Base-by-base conservation (phyloP, 78 protist species). In the Anaeramoeba ignava region DNA sequence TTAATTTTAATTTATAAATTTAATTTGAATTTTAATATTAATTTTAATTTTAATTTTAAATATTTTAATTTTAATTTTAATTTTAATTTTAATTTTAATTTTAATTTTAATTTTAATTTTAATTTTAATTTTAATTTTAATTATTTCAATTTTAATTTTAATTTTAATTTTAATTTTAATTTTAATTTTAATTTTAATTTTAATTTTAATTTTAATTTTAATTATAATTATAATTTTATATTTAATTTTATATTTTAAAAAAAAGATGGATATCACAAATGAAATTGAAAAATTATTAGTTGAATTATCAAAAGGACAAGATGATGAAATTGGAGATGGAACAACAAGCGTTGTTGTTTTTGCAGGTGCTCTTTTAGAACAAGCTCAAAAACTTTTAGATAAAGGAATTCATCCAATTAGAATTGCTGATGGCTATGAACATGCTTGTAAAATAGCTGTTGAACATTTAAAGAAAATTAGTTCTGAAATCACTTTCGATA, bases 301-400 rank as follows among this genome's bases (percentile, higher is more conserved):
- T 33, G 97, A 98, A 89, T 93, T 98, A 36, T 95, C 98, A n/a
- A 84, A 91, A 83, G 92, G 97, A 12, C 99, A 97, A 85, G 99
- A 98, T 83, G 93, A 91, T 42, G 99, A 98, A 88, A 95, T 96
- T 80, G 99, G 99, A 0, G 86, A 87, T 38, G 86, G 85, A 33
- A 97, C 99, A 31, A 97, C 99, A 1, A 96, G 98, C n/a, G 99
- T 98, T 2, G 99, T 98, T 2, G 99, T 98, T 8, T 85, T 98
- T 27, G 99, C 99, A 0, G 99, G 99, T 8, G 95, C 99, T 3
- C 92, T 98, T 42, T 90, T 98, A 3, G 98, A 98, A 85, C 96
- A 96, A 78, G 98, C 98, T 1, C 96, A 93, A 83, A 1, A 42
- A 0, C 90, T 96, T 3, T 87, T 96, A 17, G 98, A 96, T 85